Evolutionary conservation across 2,329 filamentous ascomycete species (phyloP), one percentile per base, ranked within the genome.

Genomic region (Ustulina deusta): DNA sequence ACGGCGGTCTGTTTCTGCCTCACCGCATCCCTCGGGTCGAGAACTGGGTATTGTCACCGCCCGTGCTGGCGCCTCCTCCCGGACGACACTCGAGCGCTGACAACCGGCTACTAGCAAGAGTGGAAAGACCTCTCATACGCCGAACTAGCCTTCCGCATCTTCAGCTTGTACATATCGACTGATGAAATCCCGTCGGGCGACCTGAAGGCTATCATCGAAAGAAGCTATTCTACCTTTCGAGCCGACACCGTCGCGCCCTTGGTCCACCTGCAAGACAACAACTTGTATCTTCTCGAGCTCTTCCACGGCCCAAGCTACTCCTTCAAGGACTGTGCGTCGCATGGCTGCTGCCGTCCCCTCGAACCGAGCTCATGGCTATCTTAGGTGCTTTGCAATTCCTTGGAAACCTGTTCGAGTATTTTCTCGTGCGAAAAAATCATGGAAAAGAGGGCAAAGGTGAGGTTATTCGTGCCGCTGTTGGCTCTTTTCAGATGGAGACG

Each of bases 281-380:
- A 95, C 78, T 84, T 97, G 48, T 90, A 97, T 78, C 84, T 97
- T 63, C 88, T 99, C 38, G 96, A 99, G 81, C 87, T 99, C 49
- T 99, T 98, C 85, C 95, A 98, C 79, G 96, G 96, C 1, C 96
- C 94, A 5, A 98, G 91, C 0, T 97, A 94, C 78, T 92, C 95
- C 1, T 98, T 98, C 85, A 97, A 98, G 82, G 95, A 98, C 80
- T 92, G 94, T 59, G 42, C 56, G 68, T 68, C 42, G 32, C 40
- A 25, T 22, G 11, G 48, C 15, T 15, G 4, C 15, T 36, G 10
- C 20, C 3, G n/a, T 20, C 51, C 15, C 9, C 20, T 9, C 17
- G n/a, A n/a, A 22, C 38, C 32, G 17, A 48, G 51, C 65, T 70
- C 55, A 70, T 34, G 9, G 15, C n/a, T 57, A 27, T 10, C 32